Conservation (phyloP, 202 grass and related monocot genomes). For the Cymbopogon flexuosus region DNA sequence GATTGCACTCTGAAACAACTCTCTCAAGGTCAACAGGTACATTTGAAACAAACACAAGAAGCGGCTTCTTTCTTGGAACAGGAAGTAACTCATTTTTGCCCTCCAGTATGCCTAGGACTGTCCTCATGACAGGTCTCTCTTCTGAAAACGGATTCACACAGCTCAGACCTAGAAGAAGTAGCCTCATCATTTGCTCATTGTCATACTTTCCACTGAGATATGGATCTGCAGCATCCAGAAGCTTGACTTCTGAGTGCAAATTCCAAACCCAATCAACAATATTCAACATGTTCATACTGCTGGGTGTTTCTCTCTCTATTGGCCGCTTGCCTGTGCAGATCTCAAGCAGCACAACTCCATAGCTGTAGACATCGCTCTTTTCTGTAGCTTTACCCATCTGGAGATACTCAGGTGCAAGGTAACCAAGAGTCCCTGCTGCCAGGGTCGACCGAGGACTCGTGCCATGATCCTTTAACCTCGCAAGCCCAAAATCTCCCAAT, state of each 20-base stretch:
- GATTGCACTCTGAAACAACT: constrained; percentile 51
- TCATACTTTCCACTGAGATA: constrained; percentile 51
- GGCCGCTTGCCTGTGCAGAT: constrained; percentile 61
- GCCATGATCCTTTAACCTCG: constrained; percentile 45
- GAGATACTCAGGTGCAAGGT: neutral
- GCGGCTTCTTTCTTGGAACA: constrained; percentile 55
- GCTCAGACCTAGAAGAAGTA: constrained; percentile 55
- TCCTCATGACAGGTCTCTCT: constrained; percentile 54
- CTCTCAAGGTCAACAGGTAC: constrained; percentile 37
- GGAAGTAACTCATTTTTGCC: constrained; percentile 38
- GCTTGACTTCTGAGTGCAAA: constrained; percentile 41
- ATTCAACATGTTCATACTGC: constrained; percentile 41
- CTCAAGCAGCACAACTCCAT: neutral
- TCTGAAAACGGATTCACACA: constrained; percentile 50
- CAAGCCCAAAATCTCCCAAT: constrained; percentile 55
- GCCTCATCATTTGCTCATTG: constrained; percentile 43
- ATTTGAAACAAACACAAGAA: constrained; percentile 44
- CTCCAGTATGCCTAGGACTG: constrained; percentile 43
- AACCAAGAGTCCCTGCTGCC: constrained; percentile 7
- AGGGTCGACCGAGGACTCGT: constrained; percentile 38
- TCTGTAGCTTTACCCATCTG: neutral
- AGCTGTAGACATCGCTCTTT: neutral
- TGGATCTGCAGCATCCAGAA: constrained; percentile 44
- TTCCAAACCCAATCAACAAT: constrained; percentile 59
- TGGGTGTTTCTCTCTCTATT: constrained; percentile 37